These are phyloP conservation scores for Mycena filopes DNA, from an alignment of 768 basidiomycete species.

Conservation along the genomic window DNA sequence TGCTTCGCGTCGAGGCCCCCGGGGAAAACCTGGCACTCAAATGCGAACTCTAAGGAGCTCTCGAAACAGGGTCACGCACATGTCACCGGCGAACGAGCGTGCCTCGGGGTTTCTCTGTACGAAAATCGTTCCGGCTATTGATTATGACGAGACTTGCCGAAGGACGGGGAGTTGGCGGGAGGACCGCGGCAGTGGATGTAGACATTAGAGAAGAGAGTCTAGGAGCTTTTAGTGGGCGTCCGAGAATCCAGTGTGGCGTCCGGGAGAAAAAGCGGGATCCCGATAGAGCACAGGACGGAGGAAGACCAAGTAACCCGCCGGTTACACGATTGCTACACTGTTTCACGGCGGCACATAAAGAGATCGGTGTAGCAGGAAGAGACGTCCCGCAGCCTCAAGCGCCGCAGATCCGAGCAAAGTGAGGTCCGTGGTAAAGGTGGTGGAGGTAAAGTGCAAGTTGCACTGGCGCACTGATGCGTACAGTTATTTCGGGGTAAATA, in stretches of 20 bases:
- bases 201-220: constrained; percentile 21
- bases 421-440: not conserved
- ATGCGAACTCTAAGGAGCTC: constrained; percentile 4
- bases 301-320: not conserved
- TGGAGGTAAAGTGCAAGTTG: too few species aligned
- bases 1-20: constrained; percentile 74
- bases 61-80: constrained; percentile 53
- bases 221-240: not conserved
- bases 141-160: constrained; percentile 77
- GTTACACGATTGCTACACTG: not conserved
- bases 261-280: not conserved
- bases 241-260: not conserved
- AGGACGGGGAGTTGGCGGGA: constrained; percentile 54
- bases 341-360: constrained; percentile 5
- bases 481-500: too few species aligned
- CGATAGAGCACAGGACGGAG: constrained; percentile 15
- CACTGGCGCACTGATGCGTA: too few species aligned
- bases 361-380: not conserved
- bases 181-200: constrained; percentile 4
- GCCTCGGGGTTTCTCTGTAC: constrained; percentile 77
- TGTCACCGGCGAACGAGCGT: constrained; percentile 71
- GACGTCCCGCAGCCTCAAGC: constrained; percentile 1
- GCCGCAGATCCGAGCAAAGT: not conserved
- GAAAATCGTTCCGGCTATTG: constrained; percentile 75
- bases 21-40: constrained; percentile 70